Evolutionary conservation across 2,329 filamentous ascomycete genomes (phyloP).

Genomic region (Cryphonectria radicalis): DNA sequence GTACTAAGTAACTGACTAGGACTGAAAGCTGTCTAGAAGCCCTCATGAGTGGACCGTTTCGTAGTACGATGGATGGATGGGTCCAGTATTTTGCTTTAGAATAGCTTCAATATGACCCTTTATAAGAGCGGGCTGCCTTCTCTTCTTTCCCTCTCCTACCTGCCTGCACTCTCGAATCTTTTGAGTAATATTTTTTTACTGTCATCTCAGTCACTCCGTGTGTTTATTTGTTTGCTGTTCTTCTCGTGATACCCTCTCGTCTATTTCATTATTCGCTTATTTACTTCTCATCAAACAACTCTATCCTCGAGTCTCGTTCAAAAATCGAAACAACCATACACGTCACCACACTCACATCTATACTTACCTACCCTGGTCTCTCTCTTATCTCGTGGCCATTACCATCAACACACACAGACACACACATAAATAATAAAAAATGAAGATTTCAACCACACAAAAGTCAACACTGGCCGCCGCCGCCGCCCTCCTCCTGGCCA

Average conservation of each 20-base stretch:
- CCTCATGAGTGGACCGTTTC: neutral
- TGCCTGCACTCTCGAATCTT: neutral
- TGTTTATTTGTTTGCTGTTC: neutral
- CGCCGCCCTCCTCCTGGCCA: neutral
- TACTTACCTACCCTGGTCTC: neutral
- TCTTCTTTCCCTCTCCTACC: neutral
- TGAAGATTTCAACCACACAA: neutral
- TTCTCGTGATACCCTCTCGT: neutral
- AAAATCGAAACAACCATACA: neutral
- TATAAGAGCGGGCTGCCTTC: neutral
- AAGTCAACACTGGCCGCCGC: neutral
- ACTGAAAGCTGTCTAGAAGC: neutral
- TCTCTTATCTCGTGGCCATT: neutral
- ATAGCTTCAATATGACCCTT: neutral
- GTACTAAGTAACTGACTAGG: neutral
- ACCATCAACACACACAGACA: neutral
- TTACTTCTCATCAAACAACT: neutral
- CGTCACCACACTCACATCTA: neutral
- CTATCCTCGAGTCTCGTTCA: too few relatives aligned
- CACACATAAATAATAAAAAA: neutral
- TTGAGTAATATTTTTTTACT: neutral
- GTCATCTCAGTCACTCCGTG: neutral
- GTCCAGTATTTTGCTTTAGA: neutral
- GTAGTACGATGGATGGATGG: neutral
- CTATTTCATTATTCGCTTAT: neutral